A percentile compares a stretch with the other conserved stretches of the same genome.
Conservation (phyloP, 2,329 filamentous ascomycete genomes). For the Trichocomaceae sp. region DNA sequence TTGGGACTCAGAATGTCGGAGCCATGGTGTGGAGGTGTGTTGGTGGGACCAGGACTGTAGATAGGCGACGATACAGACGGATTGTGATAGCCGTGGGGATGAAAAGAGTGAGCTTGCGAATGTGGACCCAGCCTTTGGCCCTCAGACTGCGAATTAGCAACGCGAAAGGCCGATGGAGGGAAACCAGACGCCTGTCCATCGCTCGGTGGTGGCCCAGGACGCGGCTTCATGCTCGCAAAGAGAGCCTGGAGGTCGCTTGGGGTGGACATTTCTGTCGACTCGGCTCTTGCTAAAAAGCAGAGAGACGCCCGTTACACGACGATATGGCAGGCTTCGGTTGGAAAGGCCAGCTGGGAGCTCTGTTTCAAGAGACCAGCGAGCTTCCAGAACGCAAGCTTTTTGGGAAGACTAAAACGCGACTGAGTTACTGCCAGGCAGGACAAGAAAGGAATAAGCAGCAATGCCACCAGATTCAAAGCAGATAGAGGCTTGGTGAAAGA, state of each 20-base stretch:
- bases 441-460: neutral
- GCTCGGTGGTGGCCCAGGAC: constrained; percentile 29
- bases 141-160: constrained; percentile 4
- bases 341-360: constrained; percentile 15
- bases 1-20: constrained; percentile 56
- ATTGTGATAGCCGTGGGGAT: constrained; percentile 43
- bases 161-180: constrained; percentile 19
- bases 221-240: constrained; percentile 40
- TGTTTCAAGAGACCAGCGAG: constrained; percentile 14
- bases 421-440: neutral
- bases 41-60: constrained; percentile 49
- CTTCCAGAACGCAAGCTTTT: constrained; percentile 4
- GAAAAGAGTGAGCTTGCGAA: constrained; percentile 24
- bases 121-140: constrained; percentile 2
- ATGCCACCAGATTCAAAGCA: neutral
- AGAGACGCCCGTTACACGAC: constrained; percentile 24
- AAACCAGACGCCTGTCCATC: constrained; percentile 16
- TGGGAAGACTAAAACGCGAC: neutral
- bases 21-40: constrained; percentile 50
- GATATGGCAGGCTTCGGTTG: constrained; percentile 12
- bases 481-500: neutral
- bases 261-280: constrained; percentile 41
- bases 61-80: constrained; percentile 54
- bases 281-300: constrained; percentile 23
- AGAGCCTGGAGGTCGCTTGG: constrained; percentile 43